Conservation (phyloP, 768 basidiomycete species). For the Suillus alpinus region DNA sequence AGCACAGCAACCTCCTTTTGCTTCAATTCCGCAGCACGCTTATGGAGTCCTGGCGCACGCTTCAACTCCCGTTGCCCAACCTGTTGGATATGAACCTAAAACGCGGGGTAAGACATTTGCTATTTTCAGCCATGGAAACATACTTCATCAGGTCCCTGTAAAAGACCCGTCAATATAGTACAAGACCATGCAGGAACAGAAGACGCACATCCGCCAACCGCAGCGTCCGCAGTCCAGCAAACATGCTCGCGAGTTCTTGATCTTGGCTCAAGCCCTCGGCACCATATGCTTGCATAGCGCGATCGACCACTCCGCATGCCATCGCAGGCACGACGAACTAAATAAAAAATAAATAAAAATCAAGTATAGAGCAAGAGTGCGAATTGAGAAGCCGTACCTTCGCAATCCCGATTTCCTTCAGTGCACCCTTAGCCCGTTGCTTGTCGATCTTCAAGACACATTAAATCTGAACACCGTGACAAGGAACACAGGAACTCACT, state of each 20-base stretch:
- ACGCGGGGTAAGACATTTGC: conserved; percentile 6
- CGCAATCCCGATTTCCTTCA: conserved; percentile 97
- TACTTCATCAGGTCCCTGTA: conserved; percentile 77
- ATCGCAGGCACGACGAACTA: conserved; percentile 93
- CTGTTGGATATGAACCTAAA: conserved; percentile 91
- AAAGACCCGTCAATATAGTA: conserved; percentile 8
- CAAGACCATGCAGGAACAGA: neutral
- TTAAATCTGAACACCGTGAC: neutral
- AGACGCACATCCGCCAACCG: conserved; percentile 78
- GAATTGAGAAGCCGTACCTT: conserved; percentile 54
- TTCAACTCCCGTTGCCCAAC: conserved; percentile 87
- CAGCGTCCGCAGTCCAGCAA: conserved; percentile 81
- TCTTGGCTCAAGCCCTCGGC: conserved; percentile 97
- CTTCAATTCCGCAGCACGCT: conserved; percentile 52
- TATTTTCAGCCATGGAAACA: conserved; percentile 18
- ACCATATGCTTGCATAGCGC: conserved; percentile 94
- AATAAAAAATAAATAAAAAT: neutral
- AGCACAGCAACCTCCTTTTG: conserved; percentile 61
- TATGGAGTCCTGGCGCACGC: conserved; percentile 61
- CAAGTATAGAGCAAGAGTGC: neutral
- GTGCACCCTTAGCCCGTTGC: conserved; percentile 85
- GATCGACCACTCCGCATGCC: conserved; percentile 86
- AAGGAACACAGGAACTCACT: conserved; percentile 33
- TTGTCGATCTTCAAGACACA: conserved; percentile 72
- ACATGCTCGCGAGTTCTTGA: conserved; percentile 72